These are phyloP conservation scores for Zanthoxylum bungeanum DNA, from an alignment of 345 rosid genomes.

Conservation along the genomic window DNA sequence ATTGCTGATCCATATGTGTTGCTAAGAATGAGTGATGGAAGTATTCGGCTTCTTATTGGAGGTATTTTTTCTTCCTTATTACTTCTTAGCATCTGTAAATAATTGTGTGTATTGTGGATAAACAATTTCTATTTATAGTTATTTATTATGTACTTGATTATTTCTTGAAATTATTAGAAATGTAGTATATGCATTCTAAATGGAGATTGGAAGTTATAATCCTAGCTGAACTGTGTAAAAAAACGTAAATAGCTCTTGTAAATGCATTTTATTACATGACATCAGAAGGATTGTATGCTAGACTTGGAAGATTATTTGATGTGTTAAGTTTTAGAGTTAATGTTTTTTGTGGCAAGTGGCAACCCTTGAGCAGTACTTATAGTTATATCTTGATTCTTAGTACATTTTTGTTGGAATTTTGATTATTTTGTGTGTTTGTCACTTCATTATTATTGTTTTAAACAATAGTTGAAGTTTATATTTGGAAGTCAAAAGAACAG, in stretches of 20 bases:
- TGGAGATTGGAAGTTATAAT: not conserved
- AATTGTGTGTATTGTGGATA: constrained; percentile 1
- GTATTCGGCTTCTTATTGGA: constrained; percentile 84
- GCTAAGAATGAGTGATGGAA: constrained; percentile 88
- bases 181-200: not conserved
- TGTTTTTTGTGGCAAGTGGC: not conserved
- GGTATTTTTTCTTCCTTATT: constrained; percentile 42
- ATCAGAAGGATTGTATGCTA: not conserved
- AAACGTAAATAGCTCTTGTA: not conserved
- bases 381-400: not conserved
- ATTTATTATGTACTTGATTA: not conserved
- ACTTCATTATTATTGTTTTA: not conserved
- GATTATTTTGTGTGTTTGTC: not conserved
- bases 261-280: not conserved
- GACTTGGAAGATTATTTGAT: not conserved
- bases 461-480: not conserved
- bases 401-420: constrained; percentile 1
- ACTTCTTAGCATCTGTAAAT: not conserved
- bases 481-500: not conserved
- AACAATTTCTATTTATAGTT: not conserved
- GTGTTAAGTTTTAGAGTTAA: not conserved
- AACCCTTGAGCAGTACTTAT: not conserved
- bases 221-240: not conserved
- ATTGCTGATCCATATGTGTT: constrained; percentile 93
- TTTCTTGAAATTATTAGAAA: not conserved